Percentiles rank a stretch among this genome's conserved stretches.
These are phyloP conservation scores for Mortierella sp. DNA, from an alignment of 371 early-diverging fungal genomes.

Conservation along the genomic window DNA sequence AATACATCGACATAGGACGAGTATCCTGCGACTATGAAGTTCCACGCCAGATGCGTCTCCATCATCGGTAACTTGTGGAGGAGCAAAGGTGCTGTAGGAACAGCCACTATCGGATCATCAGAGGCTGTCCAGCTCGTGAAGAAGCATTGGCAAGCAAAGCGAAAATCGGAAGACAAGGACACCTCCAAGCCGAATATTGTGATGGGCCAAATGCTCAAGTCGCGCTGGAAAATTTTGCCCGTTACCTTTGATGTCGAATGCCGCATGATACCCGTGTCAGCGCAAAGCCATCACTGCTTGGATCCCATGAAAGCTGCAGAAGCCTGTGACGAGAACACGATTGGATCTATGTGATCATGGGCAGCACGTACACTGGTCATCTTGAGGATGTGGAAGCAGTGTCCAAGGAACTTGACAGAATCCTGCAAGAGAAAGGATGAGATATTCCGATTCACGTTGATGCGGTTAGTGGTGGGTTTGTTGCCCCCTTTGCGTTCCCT, in stretches of 20 bases:
- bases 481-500: conserved; percentile 72
- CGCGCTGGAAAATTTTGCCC: conserved; percentile 65
- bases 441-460: conserved; percentile 74
- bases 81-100: conserved; percentile 58
- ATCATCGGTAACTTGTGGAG: conserved; percentile 66
- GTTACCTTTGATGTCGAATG: conserved; percentile 81
- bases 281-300: conserved; percentile 63
- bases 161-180: conserved; percentile 59
- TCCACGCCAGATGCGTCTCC: conserved; percentile 65
- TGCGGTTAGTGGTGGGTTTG: conserved; percentile 71
- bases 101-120: conserved; percentile 65
- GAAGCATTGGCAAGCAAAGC: conserved; percentile 63
- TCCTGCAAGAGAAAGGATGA: conserved; percentile 61
- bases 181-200: conserved; percentile 66
- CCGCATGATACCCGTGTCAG: conserved; percentile 67
- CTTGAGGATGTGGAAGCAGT: conserved; percentile 79
- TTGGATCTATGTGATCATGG: conserved; percentile 73
- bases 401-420: conserved; percentile 66
- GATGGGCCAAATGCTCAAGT: conserved; percentile 71
- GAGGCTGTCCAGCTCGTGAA: conserved; percentile 73
- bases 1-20: no score
- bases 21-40: conserved; percentile 62
- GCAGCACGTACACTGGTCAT: conserved; percentile 85
- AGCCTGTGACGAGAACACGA: conserved; percentile 72
- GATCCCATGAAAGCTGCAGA: conserved; percentile 61